Conservation (phyloP, 2,329 filamentous ascomycete genomes). For the Aureobasidium sp. region DNA sequence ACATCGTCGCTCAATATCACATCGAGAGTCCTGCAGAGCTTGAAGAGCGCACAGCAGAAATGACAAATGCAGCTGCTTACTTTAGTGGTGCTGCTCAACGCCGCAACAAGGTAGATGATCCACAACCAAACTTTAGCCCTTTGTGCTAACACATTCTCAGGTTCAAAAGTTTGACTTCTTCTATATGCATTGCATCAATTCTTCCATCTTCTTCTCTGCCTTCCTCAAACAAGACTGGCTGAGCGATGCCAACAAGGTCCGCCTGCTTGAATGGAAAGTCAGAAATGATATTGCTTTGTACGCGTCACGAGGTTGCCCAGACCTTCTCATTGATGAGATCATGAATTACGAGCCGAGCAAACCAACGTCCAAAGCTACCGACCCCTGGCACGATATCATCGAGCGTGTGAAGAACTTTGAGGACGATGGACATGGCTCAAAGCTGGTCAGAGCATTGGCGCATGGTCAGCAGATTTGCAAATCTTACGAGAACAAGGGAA, state of each 20-base stretch:
- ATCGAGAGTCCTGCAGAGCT: slow-evolving; percentile 50
- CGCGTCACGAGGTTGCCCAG: slow-evolving; percentile 57
- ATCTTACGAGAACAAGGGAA: slow-evolving; percentile 40
- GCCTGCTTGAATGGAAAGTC: slow-evolving; percentile 76
- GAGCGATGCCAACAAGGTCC: slow-evolving; percentile 52
- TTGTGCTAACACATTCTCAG: too few relatives aligned
- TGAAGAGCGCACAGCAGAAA: slow-evolving; percentile 53
- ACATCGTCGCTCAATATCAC: slow-evolving; percentile 50
- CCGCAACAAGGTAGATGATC: slow-evolving; percentile 50
- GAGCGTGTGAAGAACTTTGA: slow-evolving; percentile 39
- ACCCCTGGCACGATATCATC: slow-evolving; percentile 40
- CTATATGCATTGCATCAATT: slow-evolving; percentile 63
- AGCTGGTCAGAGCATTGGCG: slow-evolving; percentile 63
- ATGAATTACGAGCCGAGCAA: slow-evolving; percentile 50
- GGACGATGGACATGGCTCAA: slow-evolving; percentile 79
- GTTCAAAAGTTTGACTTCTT: slow-evolving; percentile 70
- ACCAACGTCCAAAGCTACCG: slow-evolving; percentile 21
- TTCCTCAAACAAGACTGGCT: slow-evolving; percentile 59
- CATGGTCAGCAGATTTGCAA: slow-evolving; percentile 52
- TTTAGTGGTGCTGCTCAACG: slow-evolving; percentile 57
- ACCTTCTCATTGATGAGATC: slow-evolving; percentile 55
- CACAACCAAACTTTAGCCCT: too few relatives aligned
- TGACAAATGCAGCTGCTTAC: slow-evolving; percentile 61
- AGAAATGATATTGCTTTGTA: slow-evolving; percentile 69
- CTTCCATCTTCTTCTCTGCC: slow-evolving; percentile 63